Evolutionary conservation across 345 rosid species (phyloP).

Genomic region (Hypericum androsaemum): DNA sequence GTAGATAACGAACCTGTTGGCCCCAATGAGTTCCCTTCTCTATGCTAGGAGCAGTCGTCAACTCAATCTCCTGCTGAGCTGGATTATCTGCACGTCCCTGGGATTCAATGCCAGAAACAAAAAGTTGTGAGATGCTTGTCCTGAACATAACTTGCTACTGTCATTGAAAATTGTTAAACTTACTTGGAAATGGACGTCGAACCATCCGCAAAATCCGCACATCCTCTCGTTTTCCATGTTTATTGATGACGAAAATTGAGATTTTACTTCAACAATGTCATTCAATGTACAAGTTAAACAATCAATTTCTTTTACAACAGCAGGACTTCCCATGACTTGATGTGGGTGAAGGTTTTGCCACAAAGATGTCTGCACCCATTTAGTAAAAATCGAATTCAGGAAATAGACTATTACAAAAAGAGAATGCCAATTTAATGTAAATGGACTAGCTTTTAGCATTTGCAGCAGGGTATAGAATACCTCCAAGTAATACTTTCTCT

Average conservation of each 20-base stretch:
- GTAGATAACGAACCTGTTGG: constrained; percentile 55
- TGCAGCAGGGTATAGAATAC: constrained; percentile 14
- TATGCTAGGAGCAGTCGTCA: constrained; percentile 82
- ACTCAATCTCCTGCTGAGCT: constrained; percentile 57
- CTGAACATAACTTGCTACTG: neutral
- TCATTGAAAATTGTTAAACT: constrained; percentile 22
- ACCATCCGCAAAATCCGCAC: constrained; percentile 93
- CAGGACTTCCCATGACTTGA: constrained; percentile 72
- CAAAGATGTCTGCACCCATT: constrained; percentile 55
- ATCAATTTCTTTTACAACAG: constrained; percentile 71
- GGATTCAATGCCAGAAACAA: constrained; percentile 10
- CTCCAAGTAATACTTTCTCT: constrained; percentile 74
- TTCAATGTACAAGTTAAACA: constrained; percentile 68
- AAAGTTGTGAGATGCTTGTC: neutral
- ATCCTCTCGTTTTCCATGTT: constrained; percentile 37
- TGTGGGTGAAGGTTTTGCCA: constrained; percentile 95
- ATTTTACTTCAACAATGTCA: constrained; percentile 59
- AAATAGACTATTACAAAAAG: neutral
- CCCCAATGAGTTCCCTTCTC: constrained; percentile 92
- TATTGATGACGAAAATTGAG: constrained; percentile 47
- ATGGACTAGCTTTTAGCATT: too few relatives aligned
- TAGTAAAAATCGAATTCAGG: constrained; percentile 5
- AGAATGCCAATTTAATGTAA: too few relatives aligned
- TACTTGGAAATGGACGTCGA: constrained; percentile 92
- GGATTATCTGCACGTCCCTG: constrained; percentile 82